phyloP scores from a whole-genome alignment of 2,329 filamentous ascomycete species.

The Cladophialophora chaetospira region DNA sequence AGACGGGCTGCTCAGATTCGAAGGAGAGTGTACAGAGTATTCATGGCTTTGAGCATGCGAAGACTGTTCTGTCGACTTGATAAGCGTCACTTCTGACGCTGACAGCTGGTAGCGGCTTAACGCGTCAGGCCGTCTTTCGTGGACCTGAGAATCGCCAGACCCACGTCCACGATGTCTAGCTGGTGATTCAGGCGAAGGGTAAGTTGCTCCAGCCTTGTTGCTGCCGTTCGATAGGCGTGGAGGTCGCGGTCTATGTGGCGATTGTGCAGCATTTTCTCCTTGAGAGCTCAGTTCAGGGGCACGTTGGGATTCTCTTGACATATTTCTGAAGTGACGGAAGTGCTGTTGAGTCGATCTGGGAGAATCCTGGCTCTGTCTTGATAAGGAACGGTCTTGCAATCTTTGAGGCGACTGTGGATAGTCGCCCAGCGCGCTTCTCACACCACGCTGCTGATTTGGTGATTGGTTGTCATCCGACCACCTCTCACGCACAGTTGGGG shows the following conservation, averaged over 20 bases:
- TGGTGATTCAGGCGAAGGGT: background rate
- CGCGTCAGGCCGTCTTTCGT: background rate
- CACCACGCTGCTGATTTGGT: background rate
- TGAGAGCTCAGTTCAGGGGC: background rate
- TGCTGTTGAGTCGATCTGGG: constrained; percentile 3
- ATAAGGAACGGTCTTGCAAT: constrained; percentile 1
- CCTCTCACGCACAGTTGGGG: constrained; percentile 2
- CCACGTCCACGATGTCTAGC: background rate
- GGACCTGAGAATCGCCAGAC: background rate
- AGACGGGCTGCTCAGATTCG: constrained; percentile 23
- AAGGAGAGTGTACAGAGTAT: constrained; percentile 19
- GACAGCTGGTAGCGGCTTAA: constrained; percentile 22
- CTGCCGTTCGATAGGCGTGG: background rate
- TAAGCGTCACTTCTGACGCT: constrained; percentile 17
- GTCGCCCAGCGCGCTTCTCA: constrained; percentile 8
- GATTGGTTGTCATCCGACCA: background rate
- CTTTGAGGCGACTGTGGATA: constrained; percentile 4
- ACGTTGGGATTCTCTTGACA: constrained; percentile 4
- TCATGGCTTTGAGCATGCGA: constrained; percentile 7
- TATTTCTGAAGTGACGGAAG: constrained; percentile 8
- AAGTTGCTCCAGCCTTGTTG: background rate
- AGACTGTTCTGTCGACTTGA: constrained; percentile 1
- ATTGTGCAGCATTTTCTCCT: background rate
- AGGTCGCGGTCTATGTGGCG: background rate
- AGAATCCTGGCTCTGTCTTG: background rate